A percentile compares a stretch with the other conserved stretches of the same genome.
phyloP scores from a whole-genome alignment of 257 asterid genomes.

The Solanum clarkiae region DNA sequence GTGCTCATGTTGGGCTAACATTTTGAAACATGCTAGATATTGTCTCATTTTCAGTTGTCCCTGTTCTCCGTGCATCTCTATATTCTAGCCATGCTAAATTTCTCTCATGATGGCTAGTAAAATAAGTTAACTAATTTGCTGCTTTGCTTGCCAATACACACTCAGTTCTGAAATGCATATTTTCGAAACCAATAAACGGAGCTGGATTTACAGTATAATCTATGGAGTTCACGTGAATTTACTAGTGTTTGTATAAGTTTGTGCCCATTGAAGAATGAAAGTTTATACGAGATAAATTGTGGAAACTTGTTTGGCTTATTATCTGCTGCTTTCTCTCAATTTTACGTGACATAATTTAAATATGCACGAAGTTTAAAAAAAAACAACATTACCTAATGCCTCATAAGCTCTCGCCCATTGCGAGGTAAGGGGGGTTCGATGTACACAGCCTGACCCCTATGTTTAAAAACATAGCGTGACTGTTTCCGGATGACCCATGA shows the following conservation, averaged over 20 bases:
- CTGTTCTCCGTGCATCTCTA: not conserved
- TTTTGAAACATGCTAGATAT: not conserved
- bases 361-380: not conserved
- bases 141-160: not conserved
- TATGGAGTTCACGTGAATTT: not conserved
- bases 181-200: not conserved
- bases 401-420: no score
- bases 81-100: not conserved
- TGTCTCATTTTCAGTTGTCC: not conserved
- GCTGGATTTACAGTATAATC: not conserved
- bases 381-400: no score
- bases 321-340: no score
- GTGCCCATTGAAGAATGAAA: not conserved
- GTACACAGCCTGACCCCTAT: no score
- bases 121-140: not conserved
- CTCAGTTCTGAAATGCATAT: not conserved
- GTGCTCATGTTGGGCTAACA: not conserved
- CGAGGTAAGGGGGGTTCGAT: no score
- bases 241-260: no score
- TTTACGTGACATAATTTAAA: not conserved
- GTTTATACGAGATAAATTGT: not conserved
- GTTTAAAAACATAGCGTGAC: no score
- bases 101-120: not conserved
- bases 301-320: not conserved
- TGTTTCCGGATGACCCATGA: no score